Evolutionary conservation across 192 early-diverging fungal species (phyloP).

Genomic region (Coemansia pectinata): DNA sequence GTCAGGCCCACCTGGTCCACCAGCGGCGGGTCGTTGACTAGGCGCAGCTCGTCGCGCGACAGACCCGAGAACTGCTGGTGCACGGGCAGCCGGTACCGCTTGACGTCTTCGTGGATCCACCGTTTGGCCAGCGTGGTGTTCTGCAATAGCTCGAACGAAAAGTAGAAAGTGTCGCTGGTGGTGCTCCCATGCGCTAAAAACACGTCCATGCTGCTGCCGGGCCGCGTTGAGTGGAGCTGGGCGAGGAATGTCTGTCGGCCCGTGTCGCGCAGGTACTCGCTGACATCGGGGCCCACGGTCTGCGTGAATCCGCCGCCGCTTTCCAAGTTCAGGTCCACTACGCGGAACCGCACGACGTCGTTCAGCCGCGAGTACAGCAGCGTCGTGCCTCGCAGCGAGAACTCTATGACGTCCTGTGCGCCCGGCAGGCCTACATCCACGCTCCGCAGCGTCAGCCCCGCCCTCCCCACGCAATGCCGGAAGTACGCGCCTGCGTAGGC

Average conservation of each 20-base stretch:
- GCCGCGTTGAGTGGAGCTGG: conserved; percentile 46
- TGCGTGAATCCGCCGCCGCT: conserved; percentile 6
- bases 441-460: conserved; percentile 21
- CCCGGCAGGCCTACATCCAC: conserved; percentile 36
- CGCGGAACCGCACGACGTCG: conserved; percentile 51
- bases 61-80: conserved; percentile 54
- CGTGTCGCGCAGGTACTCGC: conserved; percentile 42
- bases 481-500: conserved; percentile 33
- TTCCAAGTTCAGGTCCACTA: conserved; percentile 22
- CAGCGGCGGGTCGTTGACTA: conserved; percentile 51
- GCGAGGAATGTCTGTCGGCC: conserved; percentile 43
- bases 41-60: conserved; percentile 54
- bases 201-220: conserved; percentile 38
- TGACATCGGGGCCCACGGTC: conserved; percentile 34
- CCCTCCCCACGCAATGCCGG: conserved; percentile 29
- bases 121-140: conserved; percentile 36
- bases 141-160: conserved; percentile 51
- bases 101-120: conserved; percentile 39
- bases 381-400: conserved; percentile 46
- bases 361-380: conserved; percentile 51
- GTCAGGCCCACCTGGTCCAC: conserved; percentile 46
- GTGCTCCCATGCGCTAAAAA: conserved; percentile 46
- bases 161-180: conserved; percentile 46
- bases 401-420: conserved; percentile 44
- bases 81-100: conserved; percentile 49